These are phyloP conservation scores for Fragaria vesca DNA, from an alignment of 306 rosid species.

Conservation along the genomic window DNA sequence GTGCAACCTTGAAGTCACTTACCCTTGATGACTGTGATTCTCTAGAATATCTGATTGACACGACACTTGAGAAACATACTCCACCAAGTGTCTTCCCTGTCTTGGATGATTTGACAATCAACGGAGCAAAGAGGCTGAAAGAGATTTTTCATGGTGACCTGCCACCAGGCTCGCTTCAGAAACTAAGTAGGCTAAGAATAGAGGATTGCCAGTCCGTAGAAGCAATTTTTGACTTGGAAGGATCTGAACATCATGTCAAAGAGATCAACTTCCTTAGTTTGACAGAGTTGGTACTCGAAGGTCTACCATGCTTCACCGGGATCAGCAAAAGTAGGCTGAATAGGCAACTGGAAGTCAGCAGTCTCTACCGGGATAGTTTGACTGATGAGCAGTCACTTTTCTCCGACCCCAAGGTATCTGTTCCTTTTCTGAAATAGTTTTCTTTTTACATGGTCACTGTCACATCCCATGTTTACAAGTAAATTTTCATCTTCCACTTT, in stretches of 20 bases:
- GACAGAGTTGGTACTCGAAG: neutral
- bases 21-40: neutral
- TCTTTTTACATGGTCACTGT: no score
- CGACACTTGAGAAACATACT: neutral
- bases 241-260: neutral
- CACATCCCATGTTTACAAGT: no score
- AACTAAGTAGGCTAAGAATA: neutral
- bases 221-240: neutral
- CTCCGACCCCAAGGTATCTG: neutral
- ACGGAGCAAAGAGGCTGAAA: neutral
- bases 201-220: neutral
- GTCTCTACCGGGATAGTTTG: neutral
- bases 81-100: neutral
- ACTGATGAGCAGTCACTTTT: neutral
- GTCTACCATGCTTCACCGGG: neutral
- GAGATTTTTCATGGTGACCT: constrained; percentile 10
- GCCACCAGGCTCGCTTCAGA: neutral
- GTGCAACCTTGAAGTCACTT: neutral
- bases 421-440: neutral
- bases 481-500: no score
- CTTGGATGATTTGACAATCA: neutral
- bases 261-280: neutral
- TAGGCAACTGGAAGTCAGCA: neutral
- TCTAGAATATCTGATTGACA: neutral
- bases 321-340: neutral